phyloP scores from a whole-genome alignment of 495 filamentous ascomycete genomes.

The Stereocaulon alpinum region DNA sequence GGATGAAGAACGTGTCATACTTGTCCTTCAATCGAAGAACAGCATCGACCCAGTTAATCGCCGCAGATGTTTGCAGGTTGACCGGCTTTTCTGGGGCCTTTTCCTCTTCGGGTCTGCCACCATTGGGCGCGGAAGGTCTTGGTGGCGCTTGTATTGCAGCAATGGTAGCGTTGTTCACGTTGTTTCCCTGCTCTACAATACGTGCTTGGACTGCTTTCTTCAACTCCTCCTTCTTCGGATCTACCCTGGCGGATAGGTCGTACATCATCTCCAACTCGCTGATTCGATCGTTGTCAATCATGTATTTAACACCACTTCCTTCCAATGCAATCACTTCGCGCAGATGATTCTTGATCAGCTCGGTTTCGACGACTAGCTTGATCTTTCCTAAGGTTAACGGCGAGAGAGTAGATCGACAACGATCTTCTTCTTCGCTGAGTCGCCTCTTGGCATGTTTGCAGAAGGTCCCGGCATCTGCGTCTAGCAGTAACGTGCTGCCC shows the following conservation, averaged over 20 bases:
- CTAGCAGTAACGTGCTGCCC: slow-evolving; percentile 59
- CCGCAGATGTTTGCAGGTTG: slow-evolving; percentile 62
- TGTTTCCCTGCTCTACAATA: slow-evolving; percentile 68
- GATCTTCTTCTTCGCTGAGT: slow-evolving; percentile 67
- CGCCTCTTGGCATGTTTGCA: slow-evolving; percentile 66
- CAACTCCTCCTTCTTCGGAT: slow-evolving; percentile 60
- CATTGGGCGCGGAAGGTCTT: slow-evolving; percentile 19
- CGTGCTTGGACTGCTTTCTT: slow-evolving; percentile 58
- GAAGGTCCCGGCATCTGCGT: slow-evolving; percentile 72
- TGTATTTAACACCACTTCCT: slow-evolving; percentile 68
- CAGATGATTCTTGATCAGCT: slow-evolving; percentile 67
- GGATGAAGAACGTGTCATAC: slow-evolving; percentile 67
- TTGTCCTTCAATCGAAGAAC: slow-evolving; percentile 78
- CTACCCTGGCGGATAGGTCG: slow-evolving; percentile 64
- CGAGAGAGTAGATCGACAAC: slow-evolving; percentile 70
- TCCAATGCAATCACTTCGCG: slow-evolving; percentile 76
- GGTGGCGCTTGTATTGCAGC: slow-evolving; percentile 29
- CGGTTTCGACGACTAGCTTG: slow-evolving; percentile 61
- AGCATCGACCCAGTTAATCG: slow-evolving; percentile 92
- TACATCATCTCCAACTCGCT: slow-evolving; percentile 71
- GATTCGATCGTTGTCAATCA: slow-evolving; percentile 82
- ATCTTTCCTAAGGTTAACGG: slow-evolving; percentile 62
- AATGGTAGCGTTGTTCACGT: slow-evolving; percentile 55
- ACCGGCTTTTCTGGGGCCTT: slow-evolving; percentile 35
- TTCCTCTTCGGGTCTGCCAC: slow-evolving; percentile 31